Evolutionary conservation across 2,329 filamentous ascomycete genomes (phyloP).

Genomic region (Thelonectria rubi): DNA sequence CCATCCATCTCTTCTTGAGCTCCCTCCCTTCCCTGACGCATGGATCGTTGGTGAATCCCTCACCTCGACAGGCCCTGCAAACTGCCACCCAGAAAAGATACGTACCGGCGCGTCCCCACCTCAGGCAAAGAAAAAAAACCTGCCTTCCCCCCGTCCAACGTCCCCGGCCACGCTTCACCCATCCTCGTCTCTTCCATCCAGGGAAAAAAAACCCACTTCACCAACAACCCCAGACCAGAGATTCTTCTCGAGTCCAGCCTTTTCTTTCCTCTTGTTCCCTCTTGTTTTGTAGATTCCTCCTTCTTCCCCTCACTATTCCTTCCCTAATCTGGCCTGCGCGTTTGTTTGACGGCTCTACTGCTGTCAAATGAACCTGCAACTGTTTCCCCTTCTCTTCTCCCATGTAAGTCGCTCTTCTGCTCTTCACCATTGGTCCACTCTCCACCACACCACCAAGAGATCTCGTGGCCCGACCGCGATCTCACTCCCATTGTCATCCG

Average conservation of each 20-base stretch:
- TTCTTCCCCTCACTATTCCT: conserved; percentile 33
- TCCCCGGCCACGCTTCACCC: conserved; percentile 31
- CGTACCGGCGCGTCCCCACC: conserved; percentile 32
- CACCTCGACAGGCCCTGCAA: neutral
- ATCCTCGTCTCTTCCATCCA: conserved; percentile 38
- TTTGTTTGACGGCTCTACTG: conserved; percentile 85
- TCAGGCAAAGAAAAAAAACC: conserved; percentile 45
- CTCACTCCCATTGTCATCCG: conserved; percentile 44
- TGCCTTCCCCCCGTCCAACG: conserved; percentile 40
- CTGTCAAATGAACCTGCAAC: conserved; percentile 99
- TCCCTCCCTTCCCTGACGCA: conserved; percentile 35
- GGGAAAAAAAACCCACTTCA: conserved; percentile 25
- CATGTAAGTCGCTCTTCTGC: conserved; percentile 63
- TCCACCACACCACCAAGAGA: conserved; percentile 33
- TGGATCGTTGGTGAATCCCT: conserved; percentile 13
- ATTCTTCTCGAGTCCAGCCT: conserved; percentile 33
- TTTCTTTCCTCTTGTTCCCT: conserved; percentile 35
- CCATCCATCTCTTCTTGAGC: conserved; percentile 21
- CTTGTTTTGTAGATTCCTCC: conserved; percentile 29
- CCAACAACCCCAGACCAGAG: conserved; percentile 38
- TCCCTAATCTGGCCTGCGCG: conserved; percentile 67
- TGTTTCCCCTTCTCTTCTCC: conserved; percentile 66
- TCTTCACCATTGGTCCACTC: conserved; percentile 35
- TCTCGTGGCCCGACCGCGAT: conserved; percentile 41
- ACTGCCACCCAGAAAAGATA: conserved; percentile 18